Evolutionary conservation across 1,284 basidiomycete genomes (phyloP), one percentile per base, ranked within the genome.

Genomic region (Spongiforma sp.): DNA sequence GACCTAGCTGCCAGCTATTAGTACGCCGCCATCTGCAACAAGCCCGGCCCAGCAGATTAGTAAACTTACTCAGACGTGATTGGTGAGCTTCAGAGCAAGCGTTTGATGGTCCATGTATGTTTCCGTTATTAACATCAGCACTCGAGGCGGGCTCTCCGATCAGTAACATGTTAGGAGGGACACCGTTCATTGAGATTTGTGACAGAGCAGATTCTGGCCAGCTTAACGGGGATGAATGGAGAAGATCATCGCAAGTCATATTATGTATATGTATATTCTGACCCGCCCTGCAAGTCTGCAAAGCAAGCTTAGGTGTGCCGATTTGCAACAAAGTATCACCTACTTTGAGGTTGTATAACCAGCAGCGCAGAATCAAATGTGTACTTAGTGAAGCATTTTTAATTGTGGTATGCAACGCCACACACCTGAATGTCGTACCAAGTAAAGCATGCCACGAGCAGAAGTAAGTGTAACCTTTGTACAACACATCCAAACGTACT

Each of bases 331-430:
- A 4, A 26, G 36, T 30, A 34, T 5, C 34, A 12, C 73, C 81
- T n/a, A n/a, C n/a, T n/a, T 65, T 66, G 87, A 86, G 87, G 73
- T 89, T 89, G 73, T 89, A 89, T 77, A 88, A 89, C 81, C 88
- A 28, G 32, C 50, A 4, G 28, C 21, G 6, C 21, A 24, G 17
- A 6, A 37, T 48, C 39, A 36, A 36, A 32, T 24, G 5, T 8
- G 36, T 69, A n/a, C n/a, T n/a, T n/a, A n/a, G n/a, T 32, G 64
- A 55, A 14, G 19, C 7, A n/a, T 3, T 4, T 11, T 10, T 17
- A 5, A 15, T 7, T 24, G 48, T 56, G 62, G 36, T n/a, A 33
- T 58, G 28, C 14, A 30, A 43, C 59, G 46, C 15, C 19, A 24
- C 62, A 50, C 56, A 81, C 80, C 71, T 83, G 82, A 37, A 83